Evolutionary conservation across 768 basidiomycete species (phyloP).

Genomic region (Termitomyces eurrhizus): DNA sequence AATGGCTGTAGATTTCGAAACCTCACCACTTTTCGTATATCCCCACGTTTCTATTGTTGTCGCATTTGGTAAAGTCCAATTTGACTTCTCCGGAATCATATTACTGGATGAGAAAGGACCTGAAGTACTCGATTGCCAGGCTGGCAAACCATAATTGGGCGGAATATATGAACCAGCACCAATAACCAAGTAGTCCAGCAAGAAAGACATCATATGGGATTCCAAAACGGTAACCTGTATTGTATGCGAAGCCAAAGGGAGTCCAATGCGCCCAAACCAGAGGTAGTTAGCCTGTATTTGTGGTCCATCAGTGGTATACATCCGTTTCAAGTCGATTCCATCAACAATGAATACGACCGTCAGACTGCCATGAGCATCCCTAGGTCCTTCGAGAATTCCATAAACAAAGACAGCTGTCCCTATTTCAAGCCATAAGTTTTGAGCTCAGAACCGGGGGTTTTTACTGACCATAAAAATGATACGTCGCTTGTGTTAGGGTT

Average conservation of each 20-base stretch:
- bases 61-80: not conserved
- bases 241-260: not conserved
- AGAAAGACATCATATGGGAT: not conserved
- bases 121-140: not conserved
- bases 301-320: not conserved
- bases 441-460: not conserved
- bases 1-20: not conserved
- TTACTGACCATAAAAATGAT: not conserved
- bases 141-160: not conserved
- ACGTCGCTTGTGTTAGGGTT: not conserved
- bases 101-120: not conserved
- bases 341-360: not conserved
- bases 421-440: not conserved
- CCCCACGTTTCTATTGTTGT: not conserved
- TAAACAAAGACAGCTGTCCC: not conserved
- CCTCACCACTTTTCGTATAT: not conserved
- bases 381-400: not conserved
- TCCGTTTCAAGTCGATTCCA: not conserved
- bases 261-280: not conserved
- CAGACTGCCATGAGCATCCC: not conserved
- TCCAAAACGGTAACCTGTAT: not conserved
- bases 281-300: not conserved
- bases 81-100: not conserved
- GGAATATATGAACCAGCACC: not conserved
- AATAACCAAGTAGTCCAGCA: not conserved